A percentile compares a stretch with the other conserved stretches of the same genome.
Evolutionary conservation across 495 filamentous ascomycete genomes (phyloP).

Genomic region (Friedmanniomyces simplex): DNA sequence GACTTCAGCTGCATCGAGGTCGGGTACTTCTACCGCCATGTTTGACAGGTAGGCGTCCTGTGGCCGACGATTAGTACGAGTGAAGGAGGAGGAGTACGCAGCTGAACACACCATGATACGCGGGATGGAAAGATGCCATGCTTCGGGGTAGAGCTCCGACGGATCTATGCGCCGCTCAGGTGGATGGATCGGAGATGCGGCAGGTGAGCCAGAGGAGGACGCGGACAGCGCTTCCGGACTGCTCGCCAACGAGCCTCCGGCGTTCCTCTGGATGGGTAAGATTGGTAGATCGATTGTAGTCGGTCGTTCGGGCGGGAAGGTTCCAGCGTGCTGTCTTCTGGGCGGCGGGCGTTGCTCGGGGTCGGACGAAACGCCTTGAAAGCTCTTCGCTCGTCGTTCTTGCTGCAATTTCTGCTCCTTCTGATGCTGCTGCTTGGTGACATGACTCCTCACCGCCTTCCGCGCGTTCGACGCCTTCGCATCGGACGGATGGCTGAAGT

Average conservation of each 20-base stretch:
- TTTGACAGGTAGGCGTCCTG: conserved; percentile 29
- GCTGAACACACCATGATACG: conserved; percentile 7
- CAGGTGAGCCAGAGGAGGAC: conserved; percentile 7
- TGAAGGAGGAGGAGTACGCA: not conserved
- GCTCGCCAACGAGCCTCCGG: conserved; percentile 1
- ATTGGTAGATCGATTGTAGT: conserved; percentile 1
- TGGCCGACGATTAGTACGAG: not conserved
- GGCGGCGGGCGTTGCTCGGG: not conserved
- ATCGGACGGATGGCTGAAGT: conserved; percentile 19
- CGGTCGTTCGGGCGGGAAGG: conserved; percentile 5
- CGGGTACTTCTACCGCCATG: conserved; percentile 40
- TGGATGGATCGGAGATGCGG: not conserved
- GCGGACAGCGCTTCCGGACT: conserved; percentile 11
- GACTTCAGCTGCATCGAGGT: conserved; percentile 33
- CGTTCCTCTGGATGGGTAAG: not conserved
- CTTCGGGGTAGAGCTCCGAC: conserved; percentile 10
- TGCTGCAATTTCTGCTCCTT: conserved; percentile 16
- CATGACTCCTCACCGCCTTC: conserved; percentile 16
- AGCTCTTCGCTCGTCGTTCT: conserved; percentile 10
- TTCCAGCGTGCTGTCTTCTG: conserved; percentile 1
- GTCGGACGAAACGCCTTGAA: conserved; percentile 6
- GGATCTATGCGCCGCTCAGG: conserved; percentile 4
- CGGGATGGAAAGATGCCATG: conserved; percentile 11
- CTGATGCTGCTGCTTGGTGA: conserved; percentile 18
- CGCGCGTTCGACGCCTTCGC: conserved; percentile 15